These are phyloP conservation scores for Sungouiella blattae DNA, from an alignment of 805 yeast species.

Conservation along the genomic window DNA sequence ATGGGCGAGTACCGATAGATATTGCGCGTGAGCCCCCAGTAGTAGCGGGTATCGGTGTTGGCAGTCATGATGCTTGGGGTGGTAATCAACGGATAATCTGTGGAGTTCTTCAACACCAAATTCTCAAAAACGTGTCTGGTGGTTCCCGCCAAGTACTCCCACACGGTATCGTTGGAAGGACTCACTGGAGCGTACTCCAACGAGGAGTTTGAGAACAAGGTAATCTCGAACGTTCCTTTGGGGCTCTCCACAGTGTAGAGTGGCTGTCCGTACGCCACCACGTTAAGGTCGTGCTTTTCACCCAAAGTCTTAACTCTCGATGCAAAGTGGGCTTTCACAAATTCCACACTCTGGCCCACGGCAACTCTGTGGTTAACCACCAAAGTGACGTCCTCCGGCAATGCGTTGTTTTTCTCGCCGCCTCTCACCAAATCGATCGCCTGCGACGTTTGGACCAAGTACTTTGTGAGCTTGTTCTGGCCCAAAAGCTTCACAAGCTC, in stretches of 20 bases:
- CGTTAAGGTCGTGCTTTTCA: conserved; percentile 9
- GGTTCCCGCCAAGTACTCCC: conserved; percentile 43
- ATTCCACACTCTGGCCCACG: conserved; percentile 25
- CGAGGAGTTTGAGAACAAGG: not conserved
- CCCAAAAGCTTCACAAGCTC: conserved; percentile 18
- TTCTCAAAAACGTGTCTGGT: conserved; percentile 47
- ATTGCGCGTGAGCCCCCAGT: conserved; percentile 59
- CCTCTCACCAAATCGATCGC: conserved; percentile 32
- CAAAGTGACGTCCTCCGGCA: conserved; percentile 31
- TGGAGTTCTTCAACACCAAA: conserved; percentile 30
- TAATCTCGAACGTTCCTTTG: not conserved
- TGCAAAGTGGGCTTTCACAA: conserved; percentile 19
- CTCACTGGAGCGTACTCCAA: conserved; percentile 11
- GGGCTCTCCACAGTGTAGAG: not conserved
- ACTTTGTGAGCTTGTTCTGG: conserved; percentile 20
- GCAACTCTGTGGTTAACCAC: conserved; percentile 36
- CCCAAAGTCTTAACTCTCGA: conserved; percentile 28
- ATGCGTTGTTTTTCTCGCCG: conserved; percentile 39
- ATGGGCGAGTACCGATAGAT: conserved; percentile 62
- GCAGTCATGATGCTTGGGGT: conserved; percentile 64
- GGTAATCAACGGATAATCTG: conserved; percentile 31
- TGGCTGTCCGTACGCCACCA: conserved; percentile 12
- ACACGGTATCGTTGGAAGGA: conserved; percentile 26
- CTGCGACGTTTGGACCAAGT: conserved; percentile 31
- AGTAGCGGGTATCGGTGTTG: conserved; percentile 67